phyloP scores from a whole-genome alignment of 192 early-diverging fungal species.

The Gaertneriomyces semiglobifer region DNA sequence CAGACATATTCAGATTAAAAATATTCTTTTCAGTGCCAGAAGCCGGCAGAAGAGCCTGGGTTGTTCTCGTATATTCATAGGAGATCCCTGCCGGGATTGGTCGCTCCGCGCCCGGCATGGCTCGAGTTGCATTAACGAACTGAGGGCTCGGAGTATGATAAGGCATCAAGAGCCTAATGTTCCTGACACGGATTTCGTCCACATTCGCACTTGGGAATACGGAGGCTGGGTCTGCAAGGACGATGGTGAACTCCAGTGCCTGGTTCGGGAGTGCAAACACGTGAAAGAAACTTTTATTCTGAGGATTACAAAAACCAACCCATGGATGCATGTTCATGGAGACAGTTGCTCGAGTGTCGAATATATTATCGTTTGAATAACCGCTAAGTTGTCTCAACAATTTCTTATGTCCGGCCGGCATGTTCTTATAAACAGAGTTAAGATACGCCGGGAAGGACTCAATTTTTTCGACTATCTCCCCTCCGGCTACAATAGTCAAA shows the following conservation, averaged over 20 bases:
- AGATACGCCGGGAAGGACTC: neutral
- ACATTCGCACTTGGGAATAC: too few relatives aligned
- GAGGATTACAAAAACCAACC: too few relatives aligned
- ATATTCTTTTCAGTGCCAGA: neutral
- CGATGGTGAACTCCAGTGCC: too few relatives aligned
- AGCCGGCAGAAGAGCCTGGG: neutral
- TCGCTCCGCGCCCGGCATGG: neutral
- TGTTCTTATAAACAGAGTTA: constrained; percentile 2
- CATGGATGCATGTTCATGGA: too few relatives aligned
- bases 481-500: constrained; percentile 1
- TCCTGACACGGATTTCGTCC: too few relatives aligned
- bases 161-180: neutral
- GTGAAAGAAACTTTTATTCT: too few relatives aligned
- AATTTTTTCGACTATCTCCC: constrained; percentile 2
- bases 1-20: neutral
- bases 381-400: constrained; percentile 5
- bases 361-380: too few relatives aligned
- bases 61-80: too few relatives aligned
- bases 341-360: too few relatives aligned
- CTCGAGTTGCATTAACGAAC: neutral
- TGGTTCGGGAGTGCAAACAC: too few relatives aligned
- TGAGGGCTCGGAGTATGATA: neutral
- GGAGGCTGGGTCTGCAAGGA: too few relatives aligned
- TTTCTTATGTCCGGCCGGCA: constrained; percentile 6
- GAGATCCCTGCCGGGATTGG: too few relatives aligned